A percentile compares a stretch with the other conserved stretches of the same genome.
These are phyloP conservation scores for Talaromyces sp. DNA, from an alignment of 2,329 filamentous ascomycete genomes.

Conservation along the genomic window DNA sequence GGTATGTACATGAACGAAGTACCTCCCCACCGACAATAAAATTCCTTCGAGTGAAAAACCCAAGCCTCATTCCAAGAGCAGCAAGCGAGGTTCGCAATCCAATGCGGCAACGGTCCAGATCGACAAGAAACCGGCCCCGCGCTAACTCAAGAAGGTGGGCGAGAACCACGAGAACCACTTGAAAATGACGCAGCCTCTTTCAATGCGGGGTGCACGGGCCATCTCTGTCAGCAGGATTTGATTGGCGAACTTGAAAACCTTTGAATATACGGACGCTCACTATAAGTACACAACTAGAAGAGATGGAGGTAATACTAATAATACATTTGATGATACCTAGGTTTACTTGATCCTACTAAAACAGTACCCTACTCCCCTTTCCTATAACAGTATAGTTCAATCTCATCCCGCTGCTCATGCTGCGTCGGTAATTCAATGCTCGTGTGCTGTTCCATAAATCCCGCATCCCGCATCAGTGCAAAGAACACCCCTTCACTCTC, in stretches of 20 bases:
- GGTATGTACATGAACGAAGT: neutral
- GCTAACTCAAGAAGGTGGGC: conserved; percentile 2
- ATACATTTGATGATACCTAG: too few species aligned
- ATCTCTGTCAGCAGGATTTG: neutral
- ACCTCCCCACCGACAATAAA: neutral
- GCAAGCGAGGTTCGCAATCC: neutral
- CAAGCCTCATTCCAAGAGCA: too few species aligned
- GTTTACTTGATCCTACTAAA: too few species aligned
- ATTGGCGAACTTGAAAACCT: too few species aligned
- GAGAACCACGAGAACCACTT: too few species aligned
- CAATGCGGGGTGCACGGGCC: too few species aligned
- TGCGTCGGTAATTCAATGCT: conserved; percentile 41
- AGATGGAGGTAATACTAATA: too few species aligned
- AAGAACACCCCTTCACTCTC: conserved; percentile 69
- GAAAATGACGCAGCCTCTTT: neutral
- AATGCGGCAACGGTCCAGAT: neutral
- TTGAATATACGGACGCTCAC: too few species aligned
- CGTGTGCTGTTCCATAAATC: conserved; percentile 36
- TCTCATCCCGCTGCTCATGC: conserved; percentile 38
- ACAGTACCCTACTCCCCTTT: too few species aligned
- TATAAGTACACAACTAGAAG: too few species aligned
- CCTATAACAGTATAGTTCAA: conserved; percentile 43
- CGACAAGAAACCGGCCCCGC: neutral
- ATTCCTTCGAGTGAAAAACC: too few species aligned
- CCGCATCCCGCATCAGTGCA: conserved; percentile 55